Evolutionary conservation across 2,329 filamentous ascomycete species (phyloP).

Genomic region (Emydomyces testavorans): DNA sequence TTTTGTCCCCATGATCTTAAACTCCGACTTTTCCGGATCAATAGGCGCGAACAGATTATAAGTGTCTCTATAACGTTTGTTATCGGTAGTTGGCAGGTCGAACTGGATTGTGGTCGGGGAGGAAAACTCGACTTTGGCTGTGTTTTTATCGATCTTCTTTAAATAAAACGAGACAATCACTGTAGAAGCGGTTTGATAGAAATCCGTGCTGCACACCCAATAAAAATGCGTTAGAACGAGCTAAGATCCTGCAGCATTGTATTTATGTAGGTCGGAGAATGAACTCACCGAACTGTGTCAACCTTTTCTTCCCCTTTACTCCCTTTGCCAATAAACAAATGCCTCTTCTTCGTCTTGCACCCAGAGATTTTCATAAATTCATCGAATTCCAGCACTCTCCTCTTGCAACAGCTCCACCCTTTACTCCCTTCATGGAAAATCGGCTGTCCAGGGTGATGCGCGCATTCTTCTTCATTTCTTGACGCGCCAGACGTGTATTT

Average conservation of each 20-base stretch:
- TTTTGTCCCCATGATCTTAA: slow-evolving; percentile 79
- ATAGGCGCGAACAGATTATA: slow-evolving; percentile 69
- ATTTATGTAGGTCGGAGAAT: too few relatives aligned
- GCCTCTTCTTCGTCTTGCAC: slow-evolving; percentile 67
- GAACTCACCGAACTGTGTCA: slow-evolving; percentile 58
- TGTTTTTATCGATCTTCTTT: slow-evolving; percentile 87
- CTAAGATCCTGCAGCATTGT: too few relatives aligned
- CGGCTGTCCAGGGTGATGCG: slow-evolving; percentile 78
- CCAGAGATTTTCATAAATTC: slow-evolving; percentile 94
- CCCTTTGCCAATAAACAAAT: slow-evolving; percentile 69
- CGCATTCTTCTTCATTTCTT: slow-evolving; percentile 63
- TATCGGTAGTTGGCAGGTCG: slow-evolving; percentile 75
- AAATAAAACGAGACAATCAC: slow-evolving; percentile 90
- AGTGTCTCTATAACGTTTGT: slow-evolving; percentile 65
- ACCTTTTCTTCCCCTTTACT: slow-evolving; percentile 66
- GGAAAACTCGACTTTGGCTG: slow-evolving; percentile 59
- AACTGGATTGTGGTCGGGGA: slow-evolving; percentile 52
- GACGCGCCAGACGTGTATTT: slow-evolving; percentile 49
- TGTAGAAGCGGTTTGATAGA: slow-evolving; percentile 77
- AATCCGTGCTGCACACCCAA: slow-evolving; percentile 55
- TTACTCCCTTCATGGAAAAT: slow-evolving; percentile 98
- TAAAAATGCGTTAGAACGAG: not conserved
- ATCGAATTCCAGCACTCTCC: slow-evolving; percentile 89
- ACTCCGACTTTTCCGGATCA: slow-evolving; percentile 61
- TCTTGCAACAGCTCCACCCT: slow-evolving; percentile 94